phyloP scores from a whole-genome alignment of 2,329 filamentous ascomycete species.

The Epichloe bromicola region DNA sequence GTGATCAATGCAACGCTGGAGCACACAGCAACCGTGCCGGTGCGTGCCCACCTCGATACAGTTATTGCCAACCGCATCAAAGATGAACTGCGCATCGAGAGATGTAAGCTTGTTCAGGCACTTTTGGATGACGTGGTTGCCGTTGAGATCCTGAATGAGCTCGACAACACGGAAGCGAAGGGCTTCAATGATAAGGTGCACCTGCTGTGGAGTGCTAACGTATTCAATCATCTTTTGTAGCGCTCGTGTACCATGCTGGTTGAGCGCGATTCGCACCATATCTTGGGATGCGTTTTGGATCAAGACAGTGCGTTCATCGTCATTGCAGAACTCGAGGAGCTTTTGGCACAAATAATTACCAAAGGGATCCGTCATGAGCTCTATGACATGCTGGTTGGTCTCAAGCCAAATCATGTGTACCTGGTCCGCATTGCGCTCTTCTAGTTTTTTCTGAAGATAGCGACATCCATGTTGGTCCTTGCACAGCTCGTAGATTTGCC shows the following conservation, averaged over 20 bases:
- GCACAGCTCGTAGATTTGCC: conserved; percentile 80
- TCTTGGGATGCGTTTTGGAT: conserved; percentile 81
- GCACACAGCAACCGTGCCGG: conserved; percentile 92
- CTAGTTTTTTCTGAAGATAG: conserved; percentile 92
- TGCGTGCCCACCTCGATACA: conserved; percentile 91
- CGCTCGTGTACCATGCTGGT: conserved; percentile 92
- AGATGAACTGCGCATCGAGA: conserved; percentile 86
- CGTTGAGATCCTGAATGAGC: conserved; percentile 92
- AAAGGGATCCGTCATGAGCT: conserved; percentile 98
- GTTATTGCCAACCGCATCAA: conserved; percentile 77
- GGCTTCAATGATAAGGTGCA: conserved; percentile 75
- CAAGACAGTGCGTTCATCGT: conserved; percentile 85
- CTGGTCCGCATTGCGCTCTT: conserved; percentile 72
- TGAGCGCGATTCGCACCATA: conserved; percentile 86
- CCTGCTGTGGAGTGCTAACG: conserved; percentile 74
- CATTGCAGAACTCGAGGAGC: conserved; percentile 85
- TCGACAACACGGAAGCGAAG: conserved; percentile 77
- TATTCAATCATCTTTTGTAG: conserved; percentile 98
- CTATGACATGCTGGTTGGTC: conserved; percentile 84
- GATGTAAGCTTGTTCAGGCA: conserved; percentile 88
- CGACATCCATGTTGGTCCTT: conserved; percentile 98
- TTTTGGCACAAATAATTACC: conserved; percentile 99
- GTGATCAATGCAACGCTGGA: conserved; percentile 97
- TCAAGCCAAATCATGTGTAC: conserved; percentile 90
- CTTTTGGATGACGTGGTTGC: conserved; percentile 98